Evolutionary conservation across 2,329 filamentous ascomycete species (phyloP).

Genomic region (Cercospora canescens): DNA sequence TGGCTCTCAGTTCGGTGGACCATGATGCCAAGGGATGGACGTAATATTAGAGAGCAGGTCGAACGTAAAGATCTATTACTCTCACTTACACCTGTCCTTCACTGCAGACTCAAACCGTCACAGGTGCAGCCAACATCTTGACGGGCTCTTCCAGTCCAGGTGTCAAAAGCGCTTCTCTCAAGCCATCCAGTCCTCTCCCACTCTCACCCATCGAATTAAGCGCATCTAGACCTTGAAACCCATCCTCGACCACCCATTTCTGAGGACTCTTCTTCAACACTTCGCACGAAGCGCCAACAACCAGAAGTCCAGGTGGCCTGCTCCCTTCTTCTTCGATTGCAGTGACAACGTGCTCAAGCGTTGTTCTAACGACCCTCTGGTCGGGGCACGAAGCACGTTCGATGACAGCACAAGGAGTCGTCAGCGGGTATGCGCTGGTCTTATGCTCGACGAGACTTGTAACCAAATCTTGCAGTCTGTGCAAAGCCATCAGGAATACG

Average conservation of each 20-base stretch:
- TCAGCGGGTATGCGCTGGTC: slow-evolving; percentile 49
- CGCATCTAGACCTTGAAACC: slow-evolving; percentile 71
- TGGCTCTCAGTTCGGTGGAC: neutral
- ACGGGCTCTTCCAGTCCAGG: slow-evolving; percentile 21
- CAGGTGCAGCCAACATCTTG: neutral
- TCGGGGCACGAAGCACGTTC: slow-evolving; percentile 93
- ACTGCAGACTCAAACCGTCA: neutral
- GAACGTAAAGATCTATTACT: neutral
- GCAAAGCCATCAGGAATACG: slow-evolving; percentile 93
- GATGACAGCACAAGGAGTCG: slow-evolving; percentile 88
- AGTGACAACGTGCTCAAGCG: slow-evolving; percentile 72
- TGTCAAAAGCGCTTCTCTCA: slow-evolving; percentile 32
- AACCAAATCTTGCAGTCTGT: slow-evolving; percentile 75
- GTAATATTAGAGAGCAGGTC: neutral
- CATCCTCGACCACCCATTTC: slow-evolving; percentile 85
- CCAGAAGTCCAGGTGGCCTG: slow-evolving; percentile 81
- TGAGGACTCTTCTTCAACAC: slow-evolving; percentile 65
- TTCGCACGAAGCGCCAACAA: slow-evolving; percentile 81
- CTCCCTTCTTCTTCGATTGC: slow-evolving; percentile 89
- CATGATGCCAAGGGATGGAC: neutral
- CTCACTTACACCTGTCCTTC: neutral
- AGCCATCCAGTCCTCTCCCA: slow-evolving; percentile 30
- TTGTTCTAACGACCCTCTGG: slow-evolving; percentile 88
- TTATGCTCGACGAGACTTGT: slow-evolving; percentile 61
- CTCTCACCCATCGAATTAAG: slow-evolving; percentile 38